These are phyloP conservation scores for Neurospora sp. DNA, from an alignment of 495 filamentous ascomycete species.

Conservation along the genomic window DNA sequence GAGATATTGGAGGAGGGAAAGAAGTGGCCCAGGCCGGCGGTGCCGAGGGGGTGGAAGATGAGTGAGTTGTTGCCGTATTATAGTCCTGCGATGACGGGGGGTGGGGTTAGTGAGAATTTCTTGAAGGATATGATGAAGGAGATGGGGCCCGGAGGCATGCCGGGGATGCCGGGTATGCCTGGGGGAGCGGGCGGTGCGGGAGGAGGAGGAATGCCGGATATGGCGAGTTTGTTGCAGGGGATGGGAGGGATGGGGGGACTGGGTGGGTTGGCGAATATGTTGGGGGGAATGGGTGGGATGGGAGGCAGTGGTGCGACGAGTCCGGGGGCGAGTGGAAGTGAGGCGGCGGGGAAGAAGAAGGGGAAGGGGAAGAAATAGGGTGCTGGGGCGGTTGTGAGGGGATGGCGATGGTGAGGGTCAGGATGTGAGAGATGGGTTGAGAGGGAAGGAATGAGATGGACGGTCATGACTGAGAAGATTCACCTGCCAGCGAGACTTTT, in stretches of 20 bases:
- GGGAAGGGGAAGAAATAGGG: constrained; percentile 35
- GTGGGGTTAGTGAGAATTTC: constrained; percentile 91
- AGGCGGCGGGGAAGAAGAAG: constrained; percentile 37
- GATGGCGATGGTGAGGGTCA: neutral
- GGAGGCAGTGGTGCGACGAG: constrained; percentile 14
- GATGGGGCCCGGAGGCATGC: constrained; percentile 49
- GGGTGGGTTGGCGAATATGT: neutral
- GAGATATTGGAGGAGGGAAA: constrained; percentile 42
- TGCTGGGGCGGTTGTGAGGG: neutral
- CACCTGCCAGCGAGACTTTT: neutral
- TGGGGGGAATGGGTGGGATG: constrained; percentile 3
- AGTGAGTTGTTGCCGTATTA: constrained; percentile 73
- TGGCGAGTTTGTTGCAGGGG: constrained; percentile 33
- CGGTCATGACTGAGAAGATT: neutral
- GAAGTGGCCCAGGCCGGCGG: constrained; percentile 56
- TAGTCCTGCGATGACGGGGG: constrained; percentile 78
- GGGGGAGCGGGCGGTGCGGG: neutral
- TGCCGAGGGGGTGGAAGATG: constrained; percentile 91
- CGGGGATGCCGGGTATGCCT: constrained; percentile 5
- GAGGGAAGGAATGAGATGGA: neutral
- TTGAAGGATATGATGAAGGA: constrained; percentile 96
- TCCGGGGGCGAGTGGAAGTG: constrained; percentile 10
- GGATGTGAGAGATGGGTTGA: neutral
- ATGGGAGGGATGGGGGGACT: constrained; percentile 19
- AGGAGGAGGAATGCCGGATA: constrained; percentile 15